Evolutionary conservation across 768 basidiomycete species (phyloP), one percentile per base, ranked within the genome.

Genomic region (Russula vinacea): DNA sequence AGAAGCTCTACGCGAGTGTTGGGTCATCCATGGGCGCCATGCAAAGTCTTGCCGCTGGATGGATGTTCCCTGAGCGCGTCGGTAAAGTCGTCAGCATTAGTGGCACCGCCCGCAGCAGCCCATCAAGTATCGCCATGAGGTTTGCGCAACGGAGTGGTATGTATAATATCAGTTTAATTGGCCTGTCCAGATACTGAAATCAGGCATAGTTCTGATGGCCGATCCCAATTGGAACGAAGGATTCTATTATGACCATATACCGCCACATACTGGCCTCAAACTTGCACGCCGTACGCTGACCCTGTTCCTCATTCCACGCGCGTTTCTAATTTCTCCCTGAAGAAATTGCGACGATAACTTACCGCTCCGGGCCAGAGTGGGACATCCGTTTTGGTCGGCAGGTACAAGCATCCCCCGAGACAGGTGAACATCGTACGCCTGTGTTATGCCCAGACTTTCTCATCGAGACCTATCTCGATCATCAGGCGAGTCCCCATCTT

Each of bases 151-250:
- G 97, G 73, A 97, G 94, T 76, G 96, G 96, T 94, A 68, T 68
- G 88, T 78, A 2, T 26, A 32, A 10, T 47, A 26, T 5, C 52
- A 51, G 1, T 44, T 19, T 5, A 17, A 24, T 29, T 19, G 71
- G 2, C 69, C 42, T 8, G 13, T 22, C 0, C 13, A 29, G 29
- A 19, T 9, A 19, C 50, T 40, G 42, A 59, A 19, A 50, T 58
- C 35, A 33, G 6, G 55, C n/a, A n/a, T 66, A 98, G 97, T 99
- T 19, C 84, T 99, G 58, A 99, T 99, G 97, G 91, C 96, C 2
- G 97, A 99, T 76, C 96, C 96, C 0, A 98, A 98, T 67, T 99
- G 97, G 97, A 99, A 98, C 66, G 88, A 94, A 40, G 97, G 97
- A 5, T 98, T 96, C 75, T 99, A 99, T 74, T 99, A 99, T 73